These are phyloP conservation scores for Mycena haematopus DNA, from an alignment of 768 basidiomycete genomes.

Conservation along the genomic window DNA sequence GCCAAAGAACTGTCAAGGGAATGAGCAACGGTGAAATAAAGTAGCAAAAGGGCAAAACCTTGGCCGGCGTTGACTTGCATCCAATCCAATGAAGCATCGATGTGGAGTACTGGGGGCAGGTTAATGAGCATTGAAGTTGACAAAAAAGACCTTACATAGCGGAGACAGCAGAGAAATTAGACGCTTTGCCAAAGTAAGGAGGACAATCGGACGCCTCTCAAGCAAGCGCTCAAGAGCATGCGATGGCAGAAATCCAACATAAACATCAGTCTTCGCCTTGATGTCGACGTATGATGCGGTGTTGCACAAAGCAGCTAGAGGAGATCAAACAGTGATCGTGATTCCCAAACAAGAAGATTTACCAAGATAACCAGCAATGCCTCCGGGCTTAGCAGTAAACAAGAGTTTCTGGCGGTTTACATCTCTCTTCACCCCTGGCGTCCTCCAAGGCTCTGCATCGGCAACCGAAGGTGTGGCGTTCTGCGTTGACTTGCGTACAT, in stretches of 20 bases:
- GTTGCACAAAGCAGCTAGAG: constrained; percentile 82
- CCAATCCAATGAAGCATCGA: constrained; percentile 97
- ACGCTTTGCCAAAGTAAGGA: constrained; percentile 95
- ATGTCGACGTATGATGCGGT: constrained; percentile 97
- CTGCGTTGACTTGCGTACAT: constrained; percentile 30
- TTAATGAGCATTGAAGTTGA: background rate
- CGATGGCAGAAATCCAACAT: constrained; percentile 93
- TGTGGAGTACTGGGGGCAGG: constrained; percentile 77
- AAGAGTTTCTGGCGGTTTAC: constrained; percentile 67
- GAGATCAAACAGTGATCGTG: constrained; percentile 10
- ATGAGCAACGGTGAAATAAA: background rate
- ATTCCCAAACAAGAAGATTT: constrained; percentile 25
- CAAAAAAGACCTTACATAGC: constrained; percentile 60
- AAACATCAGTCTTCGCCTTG: constrained; percentile 96
- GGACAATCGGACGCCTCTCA: constrained; percentile 93
- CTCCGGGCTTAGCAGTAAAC: constrained; percentile 96
- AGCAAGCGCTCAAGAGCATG: constrained; percentile 88
- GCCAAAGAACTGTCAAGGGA: constrained; percentile 72
- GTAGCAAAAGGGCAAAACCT: constrained; percentile 9
- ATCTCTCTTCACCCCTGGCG: constrained; percentile 41
- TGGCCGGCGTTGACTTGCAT: constrained; percentile 97
- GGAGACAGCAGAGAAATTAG: constrained; percentile 94
- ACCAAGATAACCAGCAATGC: constrained; percentile 97
- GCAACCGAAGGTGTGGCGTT: constrained; percentile 22
- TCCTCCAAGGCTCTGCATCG: constrained; percentile 46